Percentiles rank a stretch among this genome's conserved stretches.
Evolutionary conservation across 2,329 filamentous ascomycete species (phyloP).

Genomic region (Fusarium paranaense): DNA sequence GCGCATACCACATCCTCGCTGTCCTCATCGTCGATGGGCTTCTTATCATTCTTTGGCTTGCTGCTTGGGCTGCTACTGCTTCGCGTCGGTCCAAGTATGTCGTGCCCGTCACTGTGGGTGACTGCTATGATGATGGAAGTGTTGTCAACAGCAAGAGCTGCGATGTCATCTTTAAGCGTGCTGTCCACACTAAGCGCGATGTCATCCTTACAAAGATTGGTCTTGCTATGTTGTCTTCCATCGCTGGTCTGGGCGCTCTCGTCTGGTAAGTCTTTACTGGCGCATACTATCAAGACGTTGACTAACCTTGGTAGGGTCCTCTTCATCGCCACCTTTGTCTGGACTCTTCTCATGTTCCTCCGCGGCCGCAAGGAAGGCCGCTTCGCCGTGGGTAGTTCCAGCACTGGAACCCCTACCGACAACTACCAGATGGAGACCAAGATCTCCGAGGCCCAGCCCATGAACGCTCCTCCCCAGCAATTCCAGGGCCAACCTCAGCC

Average conservation of each 20-base stretch:
- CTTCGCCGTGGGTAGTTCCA: slow-evolving; percentile 42
- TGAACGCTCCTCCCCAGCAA: background rate
- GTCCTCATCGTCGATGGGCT: slow-evolving; percentile 57
- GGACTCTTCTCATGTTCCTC: slow-evolving; percentile 51
- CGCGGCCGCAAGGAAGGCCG: slow-evolving; percentile 53
- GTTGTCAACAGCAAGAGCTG: slow-evolving; percentile 54
- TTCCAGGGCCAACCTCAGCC: slow-evolving; percentile 23
- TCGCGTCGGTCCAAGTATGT: slow-evolving; percentile 53
- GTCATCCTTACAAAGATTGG: slow-evolving; percentile 52
- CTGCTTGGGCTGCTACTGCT: slow-evolving; percentile 56
- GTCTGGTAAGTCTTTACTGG: slow-evolving; percentile 49
- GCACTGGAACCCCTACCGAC: slow-evolving; percentile 28
- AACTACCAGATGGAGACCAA: slow-evolving; percentile 52
- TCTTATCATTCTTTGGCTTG: slow-evolving; percentile 61
- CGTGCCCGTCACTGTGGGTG: slow-evolving; percentile 45
- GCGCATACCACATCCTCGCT: slow-evolving; percentile 58
- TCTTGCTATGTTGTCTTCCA: slow-evolving; percentile 51
- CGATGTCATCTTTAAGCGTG: slow-evolving; percentile 37
- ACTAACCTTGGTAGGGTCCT: slow-evolving; percentile 48
- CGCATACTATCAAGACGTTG: background rate
- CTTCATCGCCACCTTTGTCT: slow-evolving; percentile 53
- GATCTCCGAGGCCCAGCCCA: slow-evolving; percentile 41
- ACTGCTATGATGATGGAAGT: slow-evolving; percentile 54
- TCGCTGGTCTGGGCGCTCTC: slow-evolving; percentile 59
- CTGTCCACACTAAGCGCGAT: slow-evolving; percentile 26